A percentile compares a stretch with the other conserved stretches of the same genome.
phyloP scores from a whole-genome alignment of 2,329 filamentous ascomycete species.

The Biscogniauxia mediterranea region DNA sequence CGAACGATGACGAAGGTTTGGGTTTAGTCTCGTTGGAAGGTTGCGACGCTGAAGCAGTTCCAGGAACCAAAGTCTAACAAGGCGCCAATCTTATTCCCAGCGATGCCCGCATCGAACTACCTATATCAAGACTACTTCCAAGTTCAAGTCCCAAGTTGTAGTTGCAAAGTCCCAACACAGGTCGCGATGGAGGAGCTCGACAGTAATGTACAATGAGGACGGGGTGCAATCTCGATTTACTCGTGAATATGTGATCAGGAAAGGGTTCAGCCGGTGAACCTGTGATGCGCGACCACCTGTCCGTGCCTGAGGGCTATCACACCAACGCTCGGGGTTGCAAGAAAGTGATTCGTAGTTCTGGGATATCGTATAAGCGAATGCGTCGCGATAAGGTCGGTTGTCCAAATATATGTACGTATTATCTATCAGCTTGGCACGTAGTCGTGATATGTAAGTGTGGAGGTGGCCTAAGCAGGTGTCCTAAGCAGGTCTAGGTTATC shows the following conservation, averaged over 20 bases:
- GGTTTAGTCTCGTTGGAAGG: not conserved
- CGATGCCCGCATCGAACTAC: conserved; percentile 2
- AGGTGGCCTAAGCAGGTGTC: not conserved
- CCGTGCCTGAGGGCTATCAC: conserved; percentile 1
- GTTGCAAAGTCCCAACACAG: conserved; percentile 1
- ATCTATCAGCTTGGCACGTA: not conserved
- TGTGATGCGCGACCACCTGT: conserved; percentile 24
- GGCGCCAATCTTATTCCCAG: not conserved
- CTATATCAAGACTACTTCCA: conserved; percentile 1
- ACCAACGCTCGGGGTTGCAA: not conserved
- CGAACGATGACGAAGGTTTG: not conserved
- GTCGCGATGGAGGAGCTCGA: conserved; percentile 4
- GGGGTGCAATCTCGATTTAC: not conserved
- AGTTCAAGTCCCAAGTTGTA: conserved; percentile 2
- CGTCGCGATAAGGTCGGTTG: not conserved
- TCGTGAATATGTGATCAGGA: not conserved
- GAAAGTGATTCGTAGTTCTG: conserved; percentile 7
- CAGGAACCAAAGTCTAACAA: conserved; percentile 2
- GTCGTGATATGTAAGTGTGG: not conserved
- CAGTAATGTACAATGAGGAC: not conserved
- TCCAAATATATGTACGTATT: not conserved
- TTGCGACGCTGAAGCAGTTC: not conserved
- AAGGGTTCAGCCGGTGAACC: not conserved
- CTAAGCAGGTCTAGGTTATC: not conserved
- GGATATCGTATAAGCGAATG: conserved; percentile 5